Evolutionary conservation across 805 yeast species (phyloP).

Genomic region (Saccharomycopsis sp.): DNA sequence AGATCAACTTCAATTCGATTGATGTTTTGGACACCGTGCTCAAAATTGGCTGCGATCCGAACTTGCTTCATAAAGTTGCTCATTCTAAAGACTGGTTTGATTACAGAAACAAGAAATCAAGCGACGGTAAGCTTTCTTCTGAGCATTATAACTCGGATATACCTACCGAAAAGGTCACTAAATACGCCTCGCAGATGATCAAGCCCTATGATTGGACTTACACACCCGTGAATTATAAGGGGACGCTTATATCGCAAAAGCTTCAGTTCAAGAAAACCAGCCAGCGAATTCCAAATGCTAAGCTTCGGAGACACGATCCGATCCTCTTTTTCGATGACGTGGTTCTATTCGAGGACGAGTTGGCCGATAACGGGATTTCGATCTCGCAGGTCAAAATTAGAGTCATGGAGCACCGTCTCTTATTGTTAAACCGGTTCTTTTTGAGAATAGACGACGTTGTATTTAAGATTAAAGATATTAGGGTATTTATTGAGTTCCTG

Average conservation of each 20-base stretch:
- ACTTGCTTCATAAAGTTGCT: constrained; percentile 59
- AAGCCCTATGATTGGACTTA: constrained; percentile 98
- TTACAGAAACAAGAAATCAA: constrained; percentile 30
- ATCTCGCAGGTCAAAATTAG: constrained; percentile 72
- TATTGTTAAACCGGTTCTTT: constrained; percentile 71
- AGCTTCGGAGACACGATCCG: constrained; percentile 70
- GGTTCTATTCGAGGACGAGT: constrained; percentile 86
- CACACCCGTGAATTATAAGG: constrained; percentile 63
- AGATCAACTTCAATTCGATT: constrained; percentile 63
- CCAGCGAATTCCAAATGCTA: constrained; percentile 57
- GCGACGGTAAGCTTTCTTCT: constrained; percentile 19
- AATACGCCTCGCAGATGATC: constrained; percentile 46
- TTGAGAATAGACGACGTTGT: constrained; percentile 86
- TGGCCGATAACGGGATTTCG: constrained; percentile 93
- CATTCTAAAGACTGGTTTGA: constrained; percentile 81
- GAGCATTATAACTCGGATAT: constrained; percentile 26
- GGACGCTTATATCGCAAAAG: constrained; percentile 34
- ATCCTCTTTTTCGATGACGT: constrained; percentile 86
- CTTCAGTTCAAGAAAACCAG: constrained; percentile 28
- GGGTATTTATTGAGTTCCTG: constrained; percentile 74
- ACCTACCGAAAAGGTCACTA: constrained; percentile 29
- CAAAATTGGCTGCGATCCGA: constrained; percentile 35
- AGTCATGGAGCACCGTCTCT: constrained; percentile 77
- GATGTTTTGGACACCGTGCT: constrained; percentile 62
- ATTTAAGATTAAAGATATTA: constrained; percentile 75